These are phyloP conservation scores for Corymbia citriodora DNA, from an alignment of 441 rosid genomes.

Conservation along the genomic window DNA sequence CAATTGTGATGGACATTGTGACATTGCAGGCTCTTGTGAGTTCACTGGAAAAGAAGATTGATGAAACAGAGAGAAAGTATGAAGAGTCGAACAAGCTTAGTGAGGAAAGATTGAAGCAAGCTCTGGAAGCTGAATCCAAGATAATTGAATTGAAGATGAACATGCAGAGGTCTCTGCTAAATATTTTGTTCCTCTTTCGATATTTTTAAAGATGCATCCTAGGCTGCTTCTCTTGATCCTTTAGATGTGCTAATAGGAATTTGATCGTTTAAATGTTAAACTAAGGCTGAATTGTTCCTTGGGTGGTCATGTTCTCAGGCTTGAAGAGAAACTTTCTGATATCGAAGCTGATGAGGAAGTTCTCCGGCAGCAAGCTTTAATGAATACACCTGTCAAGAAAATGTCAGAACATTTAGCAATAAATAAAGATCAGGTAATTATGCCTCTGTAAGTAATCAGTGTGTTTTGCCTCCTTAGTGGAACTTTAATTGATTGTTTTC, in stretches of 20 bases:
- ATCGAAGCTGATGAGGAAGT: constrained; percentile 69
- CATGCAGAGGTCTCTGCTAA: constrained; percentile 64
- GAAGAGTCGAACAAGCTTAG: constrained; percentile 73
- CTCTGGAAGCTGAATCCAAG: constrained; percentile 69
- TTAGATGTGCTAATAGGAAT: background rate
- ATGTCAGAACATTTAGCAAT: constrained; percentile 40
- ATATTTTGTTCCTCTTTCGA: background rate
- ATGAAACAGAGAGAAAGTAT: constrained; percentile 75
- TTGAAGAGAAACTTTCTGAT: constrained; percentile 79
- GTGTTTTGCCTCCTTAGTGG: background rate
- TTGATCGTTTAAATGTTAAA: background rate
- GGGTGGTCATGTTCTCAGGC: constrained; percentile 35
- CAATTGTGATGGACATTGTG: background rate
- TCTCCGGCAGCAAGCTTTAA: constrained; percentile 53
- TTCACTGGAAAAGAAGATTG: constrained; percentile 77
- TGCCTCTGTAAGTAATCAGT: background rate
- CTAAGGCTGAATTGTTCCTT: background rate
- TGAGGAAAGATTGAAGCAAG: constrained; percentile 80
- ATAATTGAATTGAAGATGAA: constrained; percentile 75
- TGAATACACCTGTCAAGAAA: constrained; percentile 33
- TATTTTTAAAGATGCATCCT: background rate
- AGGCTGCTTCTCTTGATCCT: background rate
- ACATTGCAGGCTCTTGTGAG: constrained; percentile 55
- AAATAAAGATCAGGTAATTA: constrained; percentile 40
- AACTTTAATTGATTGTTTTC: constrained; percentile 11